A percentile compares a stretch with the other conserved stretches of the same genome.
phyloP scores from a whole-genome alignment of 225 moss, liverwort and hornwort species.

The Pleurozium schreberi region DNA sequence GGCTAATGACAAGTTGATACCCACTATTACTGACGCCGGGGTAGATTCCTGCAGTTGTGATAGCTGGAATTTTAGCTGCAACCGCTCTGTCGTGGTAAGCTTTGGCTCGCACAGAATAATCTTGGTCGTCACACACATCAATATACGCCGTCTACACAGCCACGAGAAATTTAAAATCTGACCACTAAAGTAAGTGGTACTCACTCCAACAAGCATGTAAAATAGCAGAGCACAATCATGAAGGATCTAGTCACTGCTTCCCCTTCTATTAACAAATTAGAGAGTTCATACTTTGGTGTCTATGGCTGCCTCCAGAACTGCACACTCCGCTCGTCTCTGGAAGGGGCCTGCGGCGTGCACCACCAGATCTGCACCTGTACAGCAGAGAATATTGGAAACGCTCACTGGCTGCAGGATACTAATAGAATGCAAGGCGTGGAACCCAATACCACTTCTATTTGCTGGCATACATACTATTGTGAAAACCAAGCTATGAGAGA shows the following conservation, averaged over 20 bases:
- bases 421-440: not conserved
- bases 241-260: not conserved
- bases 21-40: constrained; percentile 95
- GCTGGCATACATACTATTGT: not conserved
- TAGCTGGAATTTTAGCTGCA: constrained; percentile 58
- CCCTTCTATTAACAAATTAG: not conserved
- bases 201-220: not conserved
- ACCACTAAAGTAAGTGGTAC: not conserved
- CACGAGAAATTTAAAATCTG: not conserved
- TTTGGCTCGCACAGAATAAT: constrained; percentile 71
- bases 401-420: not conserved
- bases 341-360: constrained; percentile 87
- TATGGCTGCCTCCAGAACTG: constrained; percentile 68
- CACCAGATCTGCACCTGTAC: constrained; percentile 61
- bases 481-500: not conserved
- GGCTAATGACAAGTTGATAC: constrained; percentile 8
- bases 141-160: constrained; percentile 72
- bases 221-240: not conserved
- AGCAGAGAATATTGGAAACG: not conserved
- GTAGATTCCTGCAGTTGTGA: constrained; percentile 85
- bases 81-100: constrained; percentile 61
- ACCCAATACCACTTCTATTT: not conserved
- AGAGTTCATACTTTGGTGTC: constrained; percentile 47
- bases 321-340: constrained; percentile 53
- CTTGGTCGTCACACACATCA: constrained; percentile 88